These are phyloP conservation scores for Apophysomyces sp. DNA, from an alignment of 371 early-diverging fungal species.

Conservation along the genomic window DNA sequence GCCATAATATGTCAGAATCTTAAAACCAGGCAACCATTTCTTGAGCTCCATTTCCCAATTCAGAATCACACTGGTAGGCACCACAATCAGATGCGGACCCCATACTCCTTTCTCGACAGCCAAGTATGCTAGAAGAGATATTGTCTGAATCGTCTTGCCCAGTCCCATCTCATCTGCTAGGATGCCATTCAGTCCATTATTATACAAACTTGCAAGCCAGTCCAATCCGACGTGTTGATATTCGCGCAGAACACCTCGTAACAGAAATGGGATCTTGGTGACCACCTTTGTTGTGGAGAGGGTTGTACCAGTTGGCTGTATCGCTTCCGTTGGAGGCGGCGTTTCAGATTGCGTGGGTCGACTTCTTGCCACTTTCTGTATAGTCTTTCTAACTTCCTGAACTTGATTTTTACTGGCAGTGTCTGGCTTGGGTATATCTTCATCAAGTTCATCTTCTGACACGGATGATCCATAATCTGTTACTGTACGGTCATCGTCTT, in stretches of 20 bases:
- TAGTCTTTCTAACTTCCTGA: not conserved
- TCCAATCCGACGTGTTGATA: slow-evolving; percentile 80
- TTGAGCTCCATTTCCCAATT: slow-evolving; percentile 97
- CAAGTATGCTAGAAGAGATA: slow-evolving; percentile 77
- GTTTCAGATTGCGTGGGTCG: not conserved
- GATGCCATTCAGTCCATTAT: slow-evolving; percentile 94
- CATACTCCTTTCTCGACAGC: slow-evolving; percentile 72
- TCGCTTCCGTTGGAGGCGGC: slow-evolving; percentile 1
- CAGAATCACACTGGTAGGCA: slow-evolving; percentile 89
- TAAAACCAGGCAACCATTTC: slow-evolving; percentile 89
- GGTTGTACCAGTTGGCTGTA: slow-evolving; percentile 31
- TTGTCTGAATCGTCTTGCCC: slow-evolving; percentile 98
- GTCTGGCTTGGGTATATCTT: slow-evolving; percentile 4
- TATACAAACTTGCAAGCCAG: slow-evolving; percentile 89
- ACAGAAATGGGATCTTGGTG: slow-evolving; percentile 57
- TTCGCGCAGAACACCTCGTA: slow-evolving; percentile 70
- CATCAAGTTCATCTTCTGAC: slow-evolving; percentile 28
- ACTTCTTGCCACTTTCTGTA: not conserved
- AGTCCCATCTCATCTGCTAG: slow-evolving; percentile 99
- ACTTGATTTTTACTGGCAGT: not conserved
- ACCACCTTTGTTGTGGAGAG: slow-evolving; percentile 44
- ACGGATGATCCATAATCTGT: slow-evolving; percentile 41
- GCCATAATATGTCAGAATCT: slow-evolving; percentile 84
- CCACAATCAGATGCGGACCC: slow-evolving; percentile 90
- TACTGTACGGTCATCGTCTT: slow-evolving; percentile 47